These are phyloP conservation scores for Achlya hypogyna DNA, from an alignment of 352 stramenopile genomes.

Conservation along the genomic window DNA sequence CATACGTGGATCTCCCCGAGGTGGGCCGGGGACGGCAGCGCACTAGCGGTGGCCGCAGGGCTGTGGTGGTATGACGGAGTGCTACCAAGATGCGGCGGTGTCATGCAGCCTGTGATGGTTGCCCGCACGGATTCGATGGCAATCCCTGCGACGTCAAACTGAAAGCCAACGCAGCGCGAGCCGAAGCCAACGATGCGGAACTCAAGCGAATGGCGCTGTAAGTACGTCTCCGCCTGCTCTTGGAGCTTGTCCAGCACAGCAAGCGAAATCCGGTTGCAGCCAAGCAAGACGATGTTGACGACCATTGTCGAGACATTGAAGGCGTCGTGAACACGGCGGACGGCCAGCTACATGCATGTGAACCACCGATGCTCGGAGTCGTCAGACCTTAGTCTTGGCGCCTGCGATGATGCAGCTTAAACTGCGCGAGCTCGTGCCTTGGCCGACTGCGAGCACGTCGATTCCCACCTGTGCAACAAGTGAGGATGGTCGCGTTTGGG, in stretches of 20 bases:
- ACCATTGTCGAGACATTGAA: conserved; percentile 73
- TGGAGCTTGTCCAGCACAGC: conserved; percentile 53
- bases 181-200: conserved; percentile 64
- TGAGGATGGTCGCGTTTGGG: background rate
- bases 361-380: background rate
- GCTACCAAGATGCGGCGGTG: background rate
- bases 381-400: conserved; percentile 42
- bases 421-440: conserved; percentile 70
- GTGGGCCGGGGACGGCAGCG: conserved; percentile 23
- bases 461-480: conserved; percentile 29
- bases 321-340: conserved; percentile 65
- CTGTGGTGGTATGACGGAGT: background rate
- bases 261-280: conserved; percentile 62
- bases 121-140: conserved; percentile 35
- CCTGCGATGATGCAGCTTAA: conserved; percentile 67
- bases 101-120: conserved; percentile 4
- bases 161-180: conserved; percentile 48
- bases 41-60: background rate
- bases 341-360: conserved; percentile 28
- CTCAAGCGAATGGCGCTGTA: conserved; percentile 52
- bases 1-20: background rate
- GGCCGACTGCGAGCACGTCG: conserved; percentile 60
- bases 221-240: conserved; percentile 49
- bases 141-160: conserved; percentile 48
- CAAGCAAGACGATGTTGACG: conserved; percentile 59